Evolutionary conservation across 495 filamentous ascomycete genomes (phyloP).

Genomic region (Penicillium psychrofluorescens): DNA sequence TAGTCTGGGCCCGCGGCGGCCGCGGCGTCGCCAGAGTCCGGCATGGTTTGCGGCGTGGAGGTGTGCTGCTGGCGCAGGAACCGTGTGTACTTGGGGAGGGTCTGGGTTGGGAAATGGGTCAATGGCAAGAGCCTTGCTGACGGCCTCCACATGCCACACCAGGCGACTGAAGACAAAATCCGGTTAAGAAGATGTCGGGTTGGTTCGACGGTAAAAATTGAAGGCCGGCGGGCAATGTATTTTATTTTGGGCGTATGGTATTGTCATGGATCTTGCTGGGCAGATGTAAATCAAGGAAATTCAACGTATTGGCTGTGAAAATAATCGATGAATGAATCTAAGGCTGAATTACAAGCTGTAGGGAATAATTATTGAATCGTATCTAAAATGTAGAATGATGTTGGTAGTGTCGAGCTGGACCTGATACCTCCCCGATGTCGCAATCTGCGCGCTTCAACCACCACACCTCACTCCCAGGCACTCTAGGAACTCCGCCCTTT

Average conservation of each 20-base stretch:
- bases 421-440: no score
- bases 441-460: no score
- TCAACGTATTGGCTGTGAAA: no score
- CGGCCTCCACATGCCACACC: slow-evolving; percentile 20
- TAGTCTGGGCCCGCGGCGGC: slow-evolving; percentile 31
- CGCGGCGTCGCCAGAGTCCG: background rate
- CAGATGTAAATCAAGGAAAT: no score
- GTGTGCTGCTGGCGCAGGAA: slow-evolving; percentile 7
- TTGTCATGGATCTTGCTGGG: background rate
- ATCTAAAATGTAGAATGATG: no score
- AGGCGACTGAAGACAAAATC: background rate
- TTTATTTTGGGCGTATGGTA: background rate
- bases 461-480: no score
- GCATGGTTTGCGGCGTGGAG: slow-evolving; percentile 8
- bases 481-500: no score
- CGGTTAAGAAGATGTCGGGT: background rate
- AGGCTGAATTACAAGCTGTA: no score
- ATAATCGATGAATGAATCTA: no score
- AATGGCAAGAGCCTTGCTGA: slow-evolving; percentile 3
- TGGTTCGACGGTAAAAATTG: background rate
- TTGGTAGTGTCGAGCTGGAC: no score
- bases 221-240: background rate
- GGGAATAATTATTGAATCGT: no score
- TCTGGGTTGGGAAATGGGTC: background rate
- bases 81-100: slow-evolving; percentile 2